Conservation (phyloP, 371 early-diverging fungal species). For the Mycotypha africana region DNA sequence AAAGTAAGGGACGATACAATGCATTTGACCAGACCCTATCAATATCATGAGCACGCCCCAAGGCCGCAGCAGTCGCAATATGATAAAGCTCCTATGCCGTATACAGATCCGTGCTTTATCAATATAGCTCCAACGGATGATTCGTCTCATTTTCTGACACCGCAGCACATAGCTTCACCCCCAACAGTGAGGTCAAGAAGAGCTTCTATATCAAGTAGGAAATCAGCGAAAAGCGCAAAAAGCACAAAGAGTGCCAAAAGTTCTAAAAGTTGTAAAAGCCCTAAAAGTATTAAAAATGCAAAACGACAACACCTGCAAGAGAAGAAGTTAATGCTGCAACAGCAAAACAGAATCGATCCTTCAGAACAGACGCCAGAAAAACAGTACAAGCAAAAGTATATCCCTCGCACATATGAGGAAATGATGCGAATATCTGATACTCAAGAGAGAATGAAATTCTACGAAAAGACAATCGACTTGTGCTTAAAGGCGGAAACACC, state of each 20-base stretch:
- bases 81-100: too few relatives aligned
- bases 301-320: too few relatives aligned
- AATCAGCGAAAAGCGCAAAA: constrained; percentile 2
- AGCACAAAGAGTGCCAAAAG: constrained; percentile 12
- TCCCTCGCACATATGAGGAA: constrained; percentile 25
- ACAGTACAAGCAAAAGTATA: constrained; percentile 20
- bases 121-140: too few relatives aligned
- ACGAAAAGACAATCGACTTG: constrained; percentile 24
- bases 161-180: too few relatives aligned
- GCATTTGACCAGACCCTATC: not conserved
- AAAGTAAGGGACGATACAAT: too few relatives aligned
- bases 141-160: too few relatives aligned
- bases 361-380: constrained; percentile 1
- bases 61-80: too few relatives aligned
- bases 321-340: too few relatives aligned
- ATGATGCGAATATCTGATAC: constrained; percentile 37
- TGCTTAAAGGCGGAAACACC: constrained; percentile 25
- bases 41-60: too few relatives aligned
- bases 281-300: constrained; percentile 1
- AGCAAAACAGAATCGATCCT: constrained; percentile 1
- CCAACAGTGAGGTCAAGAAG: not conserved
- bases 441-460: constrained; percentile 27
- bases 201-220: not conserved
- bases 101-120: too few relatives aligned
- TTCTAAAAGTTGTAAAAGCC: not conserved